A percentile compares a stretch with the other conserved stretches of the same genome.
Conservation (phyloP, 2,329 filamentous ascomycete species). For the Chaetomiaceae sp. region DNA sequence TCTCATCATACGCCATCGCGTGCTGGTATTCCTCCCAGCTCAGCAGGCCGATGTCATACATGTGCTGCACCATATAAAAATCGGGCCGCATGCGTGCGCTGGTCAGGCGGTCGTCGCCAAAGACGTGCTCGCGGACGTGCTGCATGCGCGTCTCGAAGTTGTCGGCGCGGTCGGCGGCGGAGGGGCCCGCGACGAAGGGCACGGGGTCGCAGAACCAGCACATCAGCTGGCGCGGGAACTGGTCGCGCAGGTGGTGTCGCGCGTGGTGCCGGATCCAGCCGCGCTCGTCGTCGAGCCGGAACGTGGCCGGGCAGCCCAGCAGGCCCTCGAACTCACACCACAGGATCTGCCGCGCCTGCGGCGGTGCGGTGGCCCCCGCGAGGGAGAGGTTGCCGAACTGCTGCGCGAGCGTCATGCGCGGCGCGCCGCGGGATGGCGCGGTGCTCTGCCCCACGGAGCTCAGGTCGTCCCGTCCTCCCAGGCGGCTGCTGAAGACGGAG, state of each 20-base stretch:
- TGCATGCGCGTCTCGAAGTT: constrained; percentile 39
- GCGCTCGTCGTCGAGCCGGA: constrained; percentile 32
- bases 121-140: constrained; percentile 44
- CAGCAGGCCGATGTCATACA: constrained; percentile 29
- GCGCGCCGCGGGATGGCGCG: constrained; percentile 1
- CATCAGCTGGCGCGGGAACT: constrained; percentile 31
- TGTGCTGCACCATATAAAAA: constrained; percentile 35
- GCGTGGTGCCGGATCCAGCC: constrained; percentile 44
- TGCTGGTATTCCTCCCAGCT: constrained; percentile 15
- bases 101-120: constrained; percentile 20
- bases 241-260: constrained; percentile 30
- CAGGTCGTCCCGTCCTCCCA: not conserved
- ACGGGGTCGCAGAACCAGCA: constrained; percentile 47
- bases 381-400: constrained; percentile 1
- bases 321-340: constrained; percentile 42
- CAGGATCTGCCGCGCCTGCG: constrained; percentile 21
- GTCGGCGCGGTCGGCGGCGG: not conserved
- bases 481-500: constrained; percentile 4
- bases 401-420: not conserved
- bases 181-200: constrained; percentile 26
- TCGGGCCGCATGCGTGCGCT: constrained; percentile 33
- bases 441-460: constrained; percentile 8
- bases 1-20: constrained; percentile 16
- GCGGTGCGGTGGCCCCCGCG: not conserved
- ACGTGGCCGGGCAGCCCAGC: constrained; percentile 32